These are phyloP conservation scores for Trichocladium uniseriatum DNA, from an alignment of 495 filamentous ascomycete genomes.

Conservation along the genomic window DNA sequence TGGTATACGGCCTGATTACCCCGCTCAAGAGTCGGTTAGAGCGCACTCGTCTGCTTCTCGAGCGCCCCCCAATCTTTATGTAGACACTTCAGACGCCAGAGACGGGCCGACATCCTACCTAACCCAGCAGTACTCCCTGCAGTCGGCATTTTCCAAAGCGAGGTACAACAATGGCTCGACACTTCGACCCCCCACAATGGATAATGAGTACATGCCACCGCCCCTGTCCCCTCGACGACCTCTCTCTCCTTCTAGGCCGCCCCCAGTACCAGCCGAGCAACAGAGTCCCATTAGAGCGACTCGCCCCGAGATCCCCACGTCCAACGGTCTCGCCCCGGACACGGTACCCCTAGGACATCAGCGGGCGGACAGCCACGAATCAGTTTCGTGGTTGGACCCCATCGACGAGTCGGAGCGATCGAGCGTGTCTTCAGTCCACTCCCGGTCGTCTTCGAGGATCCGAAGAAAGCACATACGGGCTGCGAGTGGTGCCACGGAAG, in stretches of 20 bases:
- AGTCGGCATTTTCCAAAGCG: constrained; percentile 41
- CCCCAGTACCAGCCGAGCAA: constrained; percentile 25
- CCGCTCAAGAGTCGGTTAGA: constrained; percentile 17
- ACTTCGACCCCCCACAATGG: constrained; percentile 37
- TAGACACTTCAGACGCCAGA: constrained; percentile 13
- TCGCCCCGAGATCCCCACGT: constrained; percentile 35
- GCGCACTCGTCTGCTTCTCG: constrained; percentile 6
- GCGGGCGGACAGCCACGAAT: constrained; percentile 57
- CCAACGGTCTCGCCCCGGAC: constrained; percentile 24
- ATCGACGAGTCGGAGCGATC: constrained; percentile 93
- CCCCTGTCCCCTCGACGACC: constrained; percentile 54
- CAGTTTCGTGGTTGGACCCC: constrained; percentile 89
- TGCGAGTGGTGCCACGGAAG: constrained; percentile 68
- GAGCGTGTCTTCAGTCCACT: constrained; percentile 70
- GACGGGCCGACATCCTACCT: constrained; percentile 16
- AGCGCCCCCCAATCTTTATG: constrained; percentile 10
- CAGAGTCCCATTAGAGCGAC: constrained; percentile 29
- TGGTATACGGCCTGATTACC: constrained; percentile 25
- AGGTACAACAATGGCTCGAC: constrained; percentile 33
- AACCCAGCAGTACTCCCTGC: constrained; percentile 28
- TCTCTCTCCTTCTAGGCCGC: constrained; percentile 19
- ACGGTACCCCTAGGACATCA: constrained; percentile 34
- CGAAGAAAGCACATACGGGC: constrained; percentile 56
- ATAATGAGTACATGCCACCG: constrained; percentile 51
- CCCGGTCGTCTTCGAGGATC: constrained; percentile 61